phyloP scores from a whole-genome alignment of 1,284 basidiomycete species.

The Trichosporon sp. region DNA sequence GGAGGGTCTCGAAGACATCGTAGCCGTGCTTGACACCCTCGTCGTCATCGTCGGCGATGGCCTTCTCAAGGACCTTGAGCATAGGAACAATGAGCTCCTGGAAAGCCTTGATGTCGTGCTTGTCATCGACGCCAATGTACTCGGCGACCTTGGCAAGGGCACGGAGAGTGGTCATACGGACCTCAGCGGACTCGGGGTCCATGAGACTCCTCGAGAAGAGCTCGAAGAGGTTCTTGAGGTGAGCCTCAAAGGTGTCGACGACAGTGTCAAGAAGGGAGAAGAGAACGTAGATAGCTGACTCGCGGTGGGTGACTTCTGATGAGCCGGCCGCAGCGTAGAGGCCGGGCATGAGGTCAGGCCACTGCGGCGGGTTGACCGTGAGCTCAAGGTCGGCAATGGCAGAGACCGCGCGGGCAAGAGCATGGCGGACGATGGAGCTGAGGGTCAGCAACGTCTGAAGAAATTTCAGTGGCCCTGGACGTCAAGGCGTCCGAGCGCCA shows the following conservation, averaged over 20 bases:
- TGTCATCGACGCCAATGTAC: constrained; percentile 85
- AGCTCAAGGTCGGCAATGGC: constrained; percentile 90
- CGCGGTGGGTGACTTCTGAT: constrained; percentile 66
- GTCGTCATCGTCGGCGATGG: constrained; percentile 76
- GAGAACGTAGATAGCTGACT: constrained; percentile 86
- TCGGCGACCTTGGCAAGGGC: constrained; percentile 88
- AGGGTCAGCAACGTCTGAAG: not conserved
- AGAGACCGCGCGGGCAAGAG: constrained; percentile 85
- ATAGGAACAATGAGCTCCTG: constrained; percentile 84
- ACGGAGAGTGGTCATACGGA: constrained; percentile 84
- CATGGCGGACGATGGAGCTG: constrained; percentile 81
- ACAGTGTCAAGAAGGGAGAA: constrained; percentile 89
- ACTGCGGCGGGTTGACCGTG: constrained; percentile 60
- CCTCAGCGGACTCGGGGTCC: constrained; percentile 85
- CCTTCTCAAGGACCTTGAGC: constrained; percentile 83
- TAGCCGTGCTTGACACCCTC: constrained; percentile 81
- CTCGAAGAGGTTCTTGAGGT: constrained; percentile 72
- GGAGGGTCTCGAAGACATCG: constrained; percentile 91
- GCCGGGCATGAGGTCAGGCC: constrained; percentile 85
- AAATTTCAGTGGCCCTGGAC: not conserved
- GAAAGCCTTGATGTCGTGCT: constrained; percentile 80
- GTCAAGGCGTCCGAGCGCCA: not conserved
- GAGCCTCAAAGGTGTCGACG: constrained; percentile 76
- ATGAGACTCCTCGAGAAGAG: constrained; percentile 72
- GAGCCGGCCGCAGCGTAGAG: constrained; percentile 75